A percentile compares a stretch with the other conserved stretches of the same genome.
Conservation (phyloP, 139 green algal genomes). For the Marvania coccoides region DNA sequence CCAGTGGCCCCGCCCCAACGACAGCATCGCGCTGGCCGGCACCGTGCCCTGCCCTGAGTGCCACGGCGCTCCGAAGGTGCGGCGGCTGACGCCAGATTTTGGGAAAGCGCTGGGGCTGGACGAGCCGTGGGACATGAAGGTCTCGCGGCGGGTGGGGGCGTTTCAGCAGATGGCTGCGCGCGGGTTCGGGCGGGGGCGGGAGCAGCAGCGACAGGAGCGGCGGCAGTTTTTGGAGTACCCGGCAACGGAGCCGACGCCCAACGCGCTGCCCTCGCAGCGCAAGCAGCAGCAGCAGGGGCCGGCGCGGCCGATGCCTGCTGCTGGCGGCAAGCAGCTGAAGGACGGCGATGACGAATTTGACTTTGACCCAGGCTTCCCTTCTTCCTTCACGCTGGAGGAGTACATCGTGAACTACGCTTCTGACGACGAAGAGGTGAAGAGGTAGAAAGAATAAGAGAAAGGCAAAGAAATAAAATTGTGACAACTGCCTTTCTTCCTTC, state of each 20-base stretch:
- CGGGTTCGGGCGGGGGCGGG: background rate
- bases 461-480: too few species aligned
- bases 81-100: slow-evolving; percentile 30
- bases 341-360: background rate
- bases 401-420: slow-evolving; percentile 22
- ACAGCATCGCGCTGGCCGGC: slow-evolving; percentile 12
- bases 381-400: slow-evolving; percentile 9
- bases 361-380: background rate
- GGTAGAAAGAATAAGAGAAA: too few species aligned
- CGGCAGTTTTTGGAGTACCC: slow-evolving; percentile 7
- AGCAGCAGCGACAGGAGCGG: background rate
- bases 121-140: slow-evolving; percentile 12
- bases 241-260: background rate
- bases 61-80: slow-evolving; percentile 8
- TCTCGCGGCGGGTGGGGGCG: slow-evolving; percentile 1
- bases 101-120: slow-evolving; percentile 13
- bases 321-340: background rate
- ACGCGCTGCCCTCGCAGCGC: background rate
- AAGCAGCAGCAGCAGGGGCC: background rate
- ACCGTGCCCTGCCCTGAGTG: slow-evolving; percentile 31
- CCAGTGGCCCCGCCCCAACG: slow-evolving; percentile 9
- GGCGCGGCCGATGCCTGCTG: background rate
- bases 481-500: too few species aligned
- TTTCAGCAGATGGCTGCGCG: background rate
- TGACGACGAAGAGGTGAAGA: slow-evolving; percentile 1